These are phyloP conservation scores for Pseudohyphozyma bogoriensis DNA, from an alignment of 768 basidiomycete species.

Conservation along the genomic window DNA sequence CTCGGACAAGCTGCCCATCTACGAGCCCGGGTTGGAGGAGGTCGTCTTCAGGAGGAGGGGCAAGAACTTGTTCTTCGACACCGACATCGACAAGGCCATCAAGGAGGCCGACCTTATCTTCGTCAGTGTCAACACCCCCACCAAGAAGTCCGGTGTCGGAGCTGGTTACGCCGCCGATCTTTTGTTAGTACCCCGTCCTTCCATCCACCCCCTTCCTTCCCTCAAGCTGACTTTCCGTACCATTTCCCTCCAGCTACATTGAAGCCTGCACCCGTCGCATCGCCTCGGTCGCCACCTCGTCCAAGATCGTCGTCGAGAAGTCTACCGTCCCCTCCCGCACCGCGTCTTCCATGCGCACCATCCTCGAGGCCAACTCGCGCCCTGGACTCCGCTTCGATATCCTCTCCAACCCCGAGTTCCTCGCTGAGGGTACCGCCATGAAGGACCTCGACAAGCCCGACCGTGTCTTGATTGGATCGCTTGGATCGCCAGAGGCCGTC, in stretches of 20 bases:
- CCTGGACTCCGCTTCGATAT: conserved; percentile 88
- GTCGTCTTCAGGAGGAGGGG: conserved; percentile 81
- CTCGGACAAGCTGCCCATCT: conserved; percentile 68
- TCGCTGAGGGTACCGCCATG: conserved; percentile 97
- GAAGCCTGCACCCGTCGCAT: conserved; percentile 95
- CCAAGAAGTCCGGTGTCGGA: conserved; percentile 95
- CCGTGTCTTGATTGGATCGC: conserved; percentile 92
- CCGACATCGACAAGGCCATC: conserved; percentile 75
- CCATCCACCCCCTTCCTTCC: neutral
- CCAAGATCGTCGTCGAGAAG: conserved; percentile 98
- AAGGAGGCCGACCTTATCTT: conserved; percentile 94
- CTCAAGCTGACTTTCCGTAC: neutral
- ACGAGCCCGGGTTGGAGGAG: conserved; percentile 89
- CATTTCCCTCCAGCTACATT: conserved; percentile 65
- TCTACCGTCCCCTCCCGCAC: conserved; percentile 98
- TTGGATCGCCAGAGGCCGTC: conserved; percentile 76
- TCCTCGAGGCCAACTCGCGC: conserved; percentile 95
- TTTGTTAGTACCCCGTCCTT: conserved; percentile 53
- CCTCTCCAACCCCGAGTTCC: conserved; percentile 97
- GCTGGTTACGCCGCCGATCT: conserved; percentile 97
- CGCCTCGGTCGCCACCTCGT: conserved; percentile 74
- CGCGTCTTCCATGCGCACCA: conserved; percentile 97
- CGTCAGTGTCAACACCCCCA: conserved; percentile 96
- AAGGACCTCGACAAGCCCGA: conserved; percentile 77
- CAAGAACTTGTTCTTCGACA: conserved; percentile 93